phyloP scores from a whole-genome alignment of 2,329 filamentous ascomycete genomes.

The Fusarium ramigenum region DNA sequence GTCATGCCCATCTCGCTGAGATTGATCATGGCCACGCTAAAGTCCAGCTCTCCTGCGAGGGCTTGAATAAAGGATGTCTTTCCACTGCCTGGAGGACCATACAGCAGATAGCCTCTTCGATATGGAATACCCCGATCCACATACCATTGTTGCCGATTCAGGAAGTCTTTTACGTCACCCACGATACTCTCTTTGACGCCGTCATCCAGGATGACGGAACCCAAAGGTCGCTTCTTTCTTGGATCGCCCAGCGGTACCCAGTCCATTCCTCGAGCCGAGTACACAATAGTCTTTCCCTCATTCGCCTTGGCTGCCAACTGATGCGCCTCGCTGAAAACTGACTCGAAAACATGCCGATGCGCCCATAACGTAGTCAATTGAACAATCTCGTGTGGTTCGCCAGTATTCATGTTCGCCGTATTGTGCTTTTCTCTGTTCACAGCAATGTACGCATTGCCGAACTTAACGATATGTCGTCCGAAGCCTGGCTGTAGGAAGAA shows the following conservation, averaged over 20 bases:
- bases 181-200: conserved; percentile 86
- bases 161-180: conserved; percentile 83
- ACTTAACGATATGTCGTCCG: conserved; percentile 86
- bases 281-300: conserved; percentile 93
- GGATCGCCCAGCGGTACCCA: conserved; percentile 89
- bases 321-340: conserved; percentile 89
- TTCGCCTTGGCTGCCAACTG: conserved; percentile 79
- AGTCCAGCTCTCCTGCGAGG: conserved; percentile 89
- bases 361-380: conserved; percentile 92
- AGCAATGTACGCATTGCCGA: conserved; percentile 85
- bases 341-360: conserved; percentile 88
- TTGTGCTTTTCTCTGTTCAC: conserved; percentile 87
- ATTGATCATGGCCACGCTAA: conserved; percentile 91
- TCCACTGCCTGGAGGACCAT: conserved; percentile 89
- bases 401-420: conserved; percentile 82
- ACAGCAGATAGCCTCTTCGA: conserved; percentile 85
- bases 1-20: conserved; percentile 89
- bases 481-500: conserved; percentile 93
- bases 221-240: conserved; percentile 84
- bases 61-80: conserved; percentile 98
- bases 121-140: conserved; percentile 95
- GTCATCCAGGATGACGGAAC: conserved; percentile 85
- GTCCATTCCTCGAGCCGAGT: conserved; percentile 82
- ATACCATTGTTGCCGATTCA: conserved; percentile 85
- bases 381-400: conserved; percentile 92